Conservation (phyloP, 1,139 yeast genomes). For the Suhomyces bribrorum region DNA sequence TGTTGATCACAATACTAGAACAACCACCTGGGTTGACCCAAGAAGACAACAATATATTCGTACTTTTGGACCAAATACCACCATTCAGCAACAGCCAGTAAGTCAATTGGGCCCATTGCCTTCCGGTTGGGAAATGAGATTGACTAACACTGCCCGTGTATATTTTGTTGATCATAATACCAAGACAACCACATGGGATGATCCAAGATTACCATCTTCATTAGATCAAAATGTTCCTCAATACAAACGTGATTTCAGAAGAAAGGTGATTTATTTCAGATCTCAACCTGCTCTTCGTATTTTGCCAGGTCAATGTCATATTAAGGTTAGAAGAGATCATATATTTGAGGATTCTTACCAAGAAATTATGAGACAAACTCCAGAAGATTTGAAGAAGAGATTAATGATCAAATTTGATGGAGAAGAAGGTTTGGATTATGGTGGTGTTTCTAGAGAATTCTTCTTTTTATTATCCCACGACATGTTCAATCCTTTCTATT, state of each 20-base stretch:
- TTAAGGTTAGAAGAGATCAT: slow-evolving; percentile 94
- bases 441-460: slow-evolving; percentile 98
- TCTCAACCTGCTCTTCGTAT: slow-evolving; percentile 98
- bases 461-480: slow-evolving; percentile 95
- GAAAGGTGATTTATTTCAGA: slow-evolving; percentile 95
- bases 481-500: slow-evolving; percentile 97
- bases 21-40: slow-evolving; percentile 99
- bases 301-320: slow-evolving; percentile 97
- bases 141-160: slow-evolving; percentile 96
- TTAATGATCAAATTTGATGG: slow-evolving; percentile 98
- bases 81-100: slow-evolving; percentile 98
- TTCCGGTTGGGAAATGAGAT: slow-evolving; percentile 99
- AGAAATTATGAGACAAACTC: slow-evolving; percentile 98
- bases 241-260: slow-evolving; percentile 96
- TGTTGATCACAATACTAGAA: slow-evolving; percentile 97
- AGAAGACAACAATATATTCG: slow-evolving; percentile 97
- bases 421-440: slow-evolving; percentile 98
- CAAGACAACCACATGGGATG: slow-evolving; percentile 99
- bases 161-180: slow-evolving; percentile 98
- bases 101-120: slow-evolving; percentile 97
- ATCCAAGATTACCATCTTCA: slow-evolving; percentile 96
- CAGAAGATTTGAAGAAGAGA: slow-evolving; percentile 95
- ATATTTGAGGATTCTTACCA: slow-evolving; percentile 97
- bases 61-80: slow-evolving; percentile 85
- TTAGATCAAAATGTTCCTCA: slow-evolving; percentile 98